Conservation (phyloP, 805 yeast species). For the Middelhovenomyces tepae region DNA sequence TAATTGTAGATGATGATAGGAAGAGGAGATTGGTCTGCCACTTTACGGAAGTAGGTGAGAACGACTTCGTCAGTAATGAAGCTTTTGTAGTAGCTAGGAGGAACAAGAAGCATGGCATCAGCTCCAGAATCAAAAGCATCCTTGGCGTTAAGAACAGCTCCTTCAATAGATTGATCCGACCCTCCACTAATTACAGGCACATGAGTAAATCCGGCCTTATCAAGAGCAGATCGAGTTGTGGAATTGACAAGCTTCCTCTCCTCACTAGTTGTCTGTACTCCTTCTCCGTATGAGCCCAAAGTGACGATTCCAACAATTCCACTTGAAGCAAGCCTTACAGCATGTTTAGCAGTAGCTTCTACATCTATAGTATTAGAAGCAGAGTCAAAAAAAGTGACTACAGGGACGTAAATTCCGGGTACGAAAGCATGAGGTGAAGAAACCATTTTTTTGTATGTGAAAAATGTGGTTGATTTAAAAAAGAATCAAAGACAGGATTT, state of each 20-base stretch:
- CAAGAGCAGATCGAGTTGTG: constrained; percentile 22
- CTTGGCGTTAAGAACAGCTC: constrained; percentile 27
- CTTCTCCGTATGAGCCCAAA: constrained; percentile 19
- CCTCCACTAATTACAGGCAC: constrained; percentile 38
- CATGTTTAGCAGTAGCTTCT: constrained; percentile 9
- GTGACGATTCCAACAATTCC: constrained; percentile 16
- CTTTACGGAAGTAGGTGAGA: constrained; percentile 32
- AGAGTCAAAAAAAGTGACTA: constrained; percentile 8
- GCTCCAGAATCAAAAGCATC: constrained; percentile 16
- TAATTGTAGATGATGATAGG: constrained; percentile 36
- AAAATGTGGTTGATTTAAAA: no score
- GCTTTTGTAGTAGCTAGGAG: constrained; percentile 38
- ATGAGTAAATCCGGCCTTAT: constrained; percentile 28
- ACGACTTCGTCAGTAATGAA: constrained; percentile 35
- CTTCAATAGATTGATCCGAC: constrained; percentile 34
- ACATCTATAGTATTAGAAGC: not conserved
- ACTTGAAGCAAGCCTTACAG: constrained; percentile 15
- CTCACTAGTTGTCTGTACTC: constrained; percentile 31
- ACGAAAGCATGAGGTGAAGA: no score
- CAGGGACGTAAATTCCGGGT: not conserved
- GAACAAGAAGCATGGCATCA: constrained; percentile 23
- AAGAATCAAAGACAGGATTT: no score
- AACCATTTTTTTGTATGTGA: no score
- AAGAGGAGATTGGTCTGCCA: constrained; percentile 33
- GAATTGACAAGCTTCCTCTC: constrained; percentile 28